These are phyloP conservation scores for Citrus hindsii DNA, from an alignment of 345 rosid genomes.

Conservation along the genomic window DNA sequence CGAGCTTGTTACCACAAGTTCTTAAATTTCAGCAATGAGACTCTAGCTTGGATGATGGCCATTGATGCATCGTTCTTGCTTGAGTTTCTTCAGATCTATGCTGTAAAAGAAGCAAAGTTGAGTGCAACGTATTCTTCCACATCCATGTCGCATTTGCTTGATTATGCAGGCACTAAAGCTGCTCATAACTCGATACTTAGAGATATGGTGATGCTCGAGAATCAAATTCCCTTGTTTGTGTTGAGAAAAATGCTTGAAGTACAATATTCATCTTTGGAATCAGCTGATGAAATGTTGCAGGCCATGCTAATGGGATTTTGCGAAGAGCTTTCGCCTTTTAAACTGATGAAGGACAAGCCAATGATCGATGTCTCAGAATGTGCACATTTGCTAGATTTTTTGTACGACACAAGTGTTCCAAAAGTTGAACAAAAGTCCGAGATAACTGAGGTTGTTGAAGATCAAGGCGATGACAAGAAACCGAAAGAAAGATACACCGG, in stretches of 20 bases:
- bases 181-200: neutral
- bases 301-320: neutral
- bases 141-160: neutral
- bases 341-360: neutral
- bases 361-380: neutral
- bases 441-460: neutral
- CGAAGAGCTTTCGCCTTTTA: neutral
- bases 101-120: neutral
- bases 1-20: conserved; percentile 63
- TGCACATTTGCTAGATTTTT: neutral
- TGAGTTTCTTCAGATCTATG: conserved; percentile 25
- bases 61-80: conserved; percentile 42
- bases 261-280: neutral
- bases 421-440: neutral
- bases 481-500: neutral
- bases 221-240: conserved; percentile 65
- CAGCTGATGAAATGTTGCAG: neutral
- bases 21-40: conserved; percentile 27
- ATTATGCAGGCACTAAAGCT: neutral
- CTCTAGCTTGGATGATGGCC: conserved; percentile 50
- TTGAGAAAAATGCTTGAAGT: conserved; percentile 34
- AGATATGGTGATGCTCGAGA: conserved; percentile 52
- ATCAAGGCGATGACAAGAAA: neutral
- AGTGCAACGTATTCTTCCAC: neutral
- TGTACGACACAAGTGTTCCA: neutral